Percentiles rank a stretch among this genome's conserved stretches.
Conservation (phyloP, 306 rosid species). For the Dalbergia cochinchinensis region DNA sequence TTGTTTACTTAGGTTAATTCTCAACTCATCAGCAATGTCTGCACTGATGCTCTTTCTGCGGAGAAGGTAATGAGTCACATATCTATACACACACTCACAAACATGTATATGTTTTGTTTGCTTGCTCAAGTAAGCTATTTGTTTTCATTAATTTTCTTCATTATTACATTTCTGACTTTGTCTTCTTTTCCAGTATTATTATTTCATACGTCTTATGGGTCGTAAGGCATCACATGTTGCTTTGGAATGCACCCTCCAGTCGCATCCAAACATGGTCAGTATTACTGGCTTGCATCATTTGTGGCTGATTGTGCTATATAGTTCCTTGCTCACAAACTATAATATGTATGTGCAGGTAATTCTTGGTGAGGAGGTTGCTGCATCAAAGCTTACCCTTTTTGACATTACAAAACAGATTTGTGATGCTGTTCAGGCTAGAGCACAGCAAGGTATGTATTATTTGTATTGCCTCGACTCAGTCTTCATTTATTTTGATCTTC, state of each 20-base stretch:
- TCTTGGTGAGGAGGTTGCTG: slow-evolving; percentile 99
- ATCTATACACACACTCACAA: neutral
- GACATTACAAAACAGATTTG: slow-evolving; percentile 83
- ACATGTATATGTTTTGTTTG: neutral
- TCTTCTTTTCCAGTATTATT: slow-evolving; percentile 76
- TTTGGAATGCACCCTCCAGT: slow-evolving; percentile 96
- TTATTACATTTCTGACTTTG: slow-evolving; percentile 22
- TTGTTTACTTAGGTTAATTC: slow-evolving; percentile 85
- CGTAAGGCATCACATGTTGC: slow-evolving; percentile 98
- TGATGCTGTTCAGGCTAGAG: slow-evolving; percentile 95
- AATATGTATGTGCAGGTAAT: slow-evolving; percentile 67
- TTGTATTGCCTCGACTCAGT: slow-evolving; percentile 25
- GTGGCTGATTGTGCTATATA: neutral
- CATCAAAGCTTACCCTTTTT: slow-evolving; percentile 92
- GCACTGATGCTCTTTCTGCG: slow-evolving; percentile 97
- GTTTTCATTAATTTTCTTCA: slow-evolving; percentile 1
- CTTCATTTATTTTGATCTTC: slow-evolving; percentile 10
- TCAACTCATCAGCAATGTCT: slow-evolving; percentile 96
- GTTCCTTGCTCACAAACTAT: slow-evolving; percentile 23
- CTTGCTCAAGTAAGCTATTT: neutral
- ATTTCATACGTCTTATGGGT: slow-evolving; percentile 98
- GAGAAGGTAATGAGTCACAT: slow-evolving; percentile 74
- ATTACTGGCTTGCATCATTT: slow-evolving; percentile 36
- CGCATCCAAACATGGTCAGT: slow-evolving; percentile 94
- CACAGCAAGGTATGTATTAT: slow-evolving; percentile 75